Evolutionary conservation across 2,329 filamentous ascomycete species (phyloP).

Genomic region (Pochonia chlamydosporia): DNA sequence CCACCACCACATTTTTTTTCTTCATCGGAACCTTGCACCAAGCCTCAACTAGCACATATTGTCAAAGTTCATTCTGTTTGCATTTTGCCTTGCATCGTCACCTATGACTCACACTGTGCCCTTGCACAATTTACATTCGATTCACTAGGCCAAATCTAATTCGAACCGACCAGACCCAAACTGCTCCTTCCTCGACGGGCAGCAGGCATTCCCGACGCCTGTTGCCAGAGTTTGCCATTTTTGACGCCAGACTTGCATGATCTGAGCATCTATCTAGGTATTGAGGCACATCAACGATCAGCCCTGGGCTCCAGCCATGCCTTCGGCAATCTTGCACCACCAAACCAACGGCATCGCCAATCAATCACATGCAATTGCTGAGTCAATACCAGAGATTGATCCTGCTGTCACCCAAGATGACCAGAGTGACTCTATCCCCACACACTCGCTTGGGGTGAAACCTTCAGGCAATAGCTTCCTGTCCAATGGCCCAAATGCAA

Average conservation of each 20-base stretch:
- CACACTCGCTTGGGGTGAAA: constrained; percentile 78
- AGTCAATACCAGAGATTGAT: not conserved
- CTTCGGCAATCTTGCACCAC: constrained; percentile 1
- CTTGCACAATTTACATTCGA: not conserved
- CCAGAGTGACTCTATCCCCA: constrained; percentile 51
- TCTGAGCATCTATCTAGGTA: not conserved
- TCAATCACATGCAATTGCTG: not conserved
- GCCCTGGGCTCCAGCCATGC: constrained; percentile 2
- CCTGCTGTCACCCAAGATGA: constrained; percentile 13
- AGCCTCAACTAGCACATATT: too few species aligned
- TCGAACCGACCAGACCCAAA: not conserved
- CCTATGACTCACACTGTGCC: not conserved
- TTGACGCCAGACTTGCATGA: too few species aligned
- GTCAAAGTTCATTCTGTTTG: not conserved
- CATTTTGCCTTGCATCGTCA: not conserved
- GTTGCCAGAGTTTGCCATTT: too few species aligned
- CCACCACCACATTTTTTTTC: too few species aligned
- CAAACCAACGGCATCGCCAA: not conserved
- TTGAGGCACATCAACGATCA: not conserved
- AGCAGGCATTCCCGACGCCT: too few species aligned
- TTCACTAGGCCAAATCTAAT: not conserved
- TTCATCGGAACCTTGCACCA: not conserved
- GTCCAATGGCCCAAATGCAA: constrained; percentile 59
- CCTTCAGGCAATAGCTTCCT: constrained; percentile 80
- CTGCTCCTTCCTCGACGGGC: too few species aligned